Base-by-base conservation (phyloP, 805 yeast genomes). In the Jamesozyma spencerorum region DNA sequence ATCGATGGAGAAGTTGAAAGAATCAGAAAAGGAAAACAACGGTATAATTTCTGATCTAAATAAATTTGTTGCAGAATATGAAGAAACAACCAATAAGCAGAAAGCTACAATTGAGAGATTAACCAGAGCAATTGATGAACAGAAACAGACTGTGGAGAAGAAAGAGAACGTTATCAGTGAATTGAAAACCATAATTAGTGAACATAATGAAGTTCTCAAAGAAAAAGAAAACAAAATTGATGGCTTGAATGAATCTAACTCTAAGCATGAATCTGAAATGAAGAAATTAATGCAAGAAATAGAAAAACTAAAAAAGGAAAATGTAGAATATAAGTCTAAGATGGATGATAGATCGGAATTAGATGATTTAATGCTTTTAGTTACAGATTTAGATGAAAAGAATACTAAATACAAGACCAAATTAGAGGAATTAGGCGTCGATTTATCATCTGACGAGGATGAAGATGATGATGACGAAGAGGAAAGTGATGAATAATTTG, bases 331-430 rank as follows among this genome's bases (percentile, higher is more conserved):
- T 34, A 42, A 46, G 15, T 11, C 17, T 2, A 43, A 46, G 14
- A 37, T 40, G 3, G 46, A 47, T 5, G 54, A 51, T 28, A 44
- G 46, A 38, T 38, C 58, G 24, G 57, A 59, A 45, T 18, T 51
- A 34, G 95, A 86, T 50, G 94, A 85, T 46, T 59, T 86, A 51
- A 72, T 86, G 77, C 61, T 85, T 18, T 64, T 87, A 15, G 76
- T 87, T 58, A 74, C 82, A 15, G 94, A 85, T 35, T 64, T 85
- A 49, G 94, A 86, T 44, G 86, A 81, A 37, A 75, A 72, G 47
- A 76, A 76, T 42, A 64, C 69, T 24, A 68, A 68, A 46, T 79
- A 84, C 56, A 80, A 79, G 53, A 51, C 59, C 5, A 69, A 65
- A 43, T 66, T 81, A 30, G 67, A 65, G 42, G 64, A 56, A 0